Conservation (phyloP, 2,329 filamentous ascomycete species). For the Scortechinia acanthostroma region DNA sequence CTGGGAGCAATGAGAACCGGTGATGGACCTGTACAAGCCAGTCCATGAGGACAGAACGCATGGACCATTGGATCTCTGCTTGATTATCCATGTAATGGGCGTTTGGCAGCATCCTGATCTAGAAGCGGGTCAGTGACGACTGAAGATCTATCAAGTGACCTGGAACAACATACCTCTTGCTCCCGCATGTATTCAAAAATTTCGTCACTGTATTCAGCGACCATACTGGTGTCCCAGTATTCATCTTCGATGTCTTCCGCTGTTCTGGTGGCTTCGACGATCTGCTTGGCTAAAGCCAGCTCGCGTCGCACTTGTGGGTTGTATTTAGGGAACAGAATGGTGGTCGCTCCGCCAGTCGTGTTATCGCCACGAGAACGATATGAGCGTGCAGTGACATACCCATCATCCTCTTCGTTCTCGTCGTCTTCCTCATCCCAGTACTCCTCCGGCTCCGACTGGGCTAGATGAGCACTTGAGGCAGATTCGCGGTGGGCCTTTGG, state of each 20-base stretch:
- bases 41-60: constrained; percentile 94
- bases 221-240: background rate
- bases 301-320: background rate
- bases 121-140: background rate
- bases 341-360: background rate
- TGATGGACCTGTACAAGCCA: constrained; percentile 96
- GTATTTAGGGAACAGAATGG: background rate
- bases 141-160: background rate
- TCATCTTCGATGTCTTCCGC: background rate
- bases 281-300: background rate
- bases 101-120: constrained; percentile 78
- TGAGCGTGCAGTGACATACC: background rate
- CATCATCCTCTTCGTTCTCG: background rate
- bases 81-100: constrained; percentile 95
- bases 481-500: too few species aligned
- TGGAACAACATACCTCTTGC: background rate
- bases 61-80: constrained; percentile 97
- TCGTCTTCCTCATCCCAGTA: background rate
- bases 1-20: constrained; percentile 82
- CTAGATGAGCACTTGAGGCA: background rate
- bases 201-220: background rate
- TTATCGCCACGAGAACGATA: background rate
- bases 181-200: background rate
- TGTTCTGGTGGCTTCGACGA: background rate
- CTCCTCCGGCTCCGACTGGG: background rate